phyloP scores from a whole-genome alignment of 345 rosid species.

The Litchi chinensis region DNA sequence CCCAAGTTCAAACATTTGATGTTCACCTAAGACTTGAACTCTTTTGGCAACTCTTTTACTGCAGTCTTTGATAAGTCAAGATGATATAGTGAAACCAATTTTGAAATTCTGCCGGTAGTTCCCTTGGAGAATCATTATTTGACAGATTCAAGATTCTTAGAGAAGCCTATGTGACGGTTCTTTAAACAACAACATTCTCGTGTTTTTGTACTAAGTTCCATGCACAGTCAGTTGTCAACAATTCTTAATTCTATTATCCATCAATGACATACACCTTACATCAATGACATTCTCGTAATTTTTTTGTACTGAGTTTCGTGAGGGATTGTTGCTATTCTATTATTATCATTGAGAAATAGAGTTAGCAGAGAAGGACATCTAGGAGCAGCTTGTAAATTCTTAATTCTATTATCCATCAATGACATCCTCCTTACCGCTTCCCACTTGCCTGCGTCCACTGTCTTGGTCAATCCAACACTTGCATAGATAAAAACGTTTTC shows the following conservation, averaged over 20 bases:
- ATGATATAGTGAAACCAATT: not conserved
- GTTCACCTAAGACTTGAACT: not conserved
- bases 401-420: slow-evolving; percentile 27
- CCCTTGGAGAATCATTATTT: not conserved
- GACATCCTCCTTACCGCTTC: slow-evolving; percentile 26
- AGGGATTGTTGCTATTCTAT: not conserved
- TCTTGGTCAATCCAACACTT: slow-evolving; percentile 3
- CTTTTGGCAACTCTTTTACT: not conserved
- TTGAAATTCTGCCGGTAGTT: not conserved
- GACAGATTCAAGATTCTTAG: not conserved
- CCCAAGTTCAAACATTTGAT: slow-evolving; percentile 3
- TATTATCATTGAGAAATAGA: slow-evolving; percentile 17
- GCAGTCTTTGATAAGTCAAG: not conserved
- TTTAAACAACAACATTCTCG: no score
- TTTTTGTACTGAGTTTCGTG: no score
- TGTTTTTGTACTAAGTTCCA: no score
- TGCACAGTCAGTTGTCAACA: not conserved
- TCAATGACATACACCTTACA: slow-evolving; percentile 31
- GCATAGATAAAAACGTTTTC: slow-evolving; percentile 16
- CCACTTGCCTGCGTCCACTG: slow-evolving; percentile 25
- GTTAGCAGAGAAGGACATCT: slow-evolving; percentile 22
- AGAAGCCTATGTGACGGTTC: not conserved
- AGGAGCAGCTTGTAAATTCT: slow-evolving; percentile 2
- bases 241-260: slow-evolving; percentile 23
- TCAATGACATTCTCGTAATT: no score